Base-by-base conservation (phyloP, 1,139 yeast species). In the Suhomyces choctaworum region DNA sequence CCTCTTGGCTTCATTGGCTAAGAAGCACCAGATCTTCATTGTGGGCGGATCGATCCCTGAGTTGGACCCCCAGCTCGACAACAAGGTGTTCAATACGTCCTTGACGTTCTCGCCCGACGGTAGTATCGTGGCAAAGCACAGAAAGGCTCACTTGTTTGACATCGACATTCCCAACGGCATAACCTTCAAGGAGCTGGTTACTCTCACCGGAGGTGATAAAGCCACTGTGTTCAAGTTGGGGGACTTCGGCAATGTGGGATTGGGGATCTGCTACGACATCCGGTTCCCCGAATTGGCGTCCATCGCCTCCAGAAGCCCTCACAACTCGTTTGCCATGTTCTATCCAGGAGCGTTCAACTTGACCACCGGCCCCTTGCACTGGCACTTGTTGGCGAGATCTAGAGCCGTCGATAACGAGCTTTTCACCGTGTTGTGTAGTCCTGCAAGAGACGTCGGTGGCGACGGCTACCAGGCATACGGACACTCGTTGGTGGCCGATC, bases 261-360 rank as follows among this genome's bases (percentile, higher is more conserved):
- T 89, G 37, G 97, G 95, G 6, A 89, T 90, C 47, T 88, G 97
- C 60, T 90, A 90, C 58, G 97, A 90, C 54, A 79, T 90, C 48
- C 70, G 97, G 46, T 90, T 90, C 66, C 96, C 95, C 1, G 97
- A 90, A 58, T 70, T 89, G 46, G 95, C 97, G 2, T 75, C 80
- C 48, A 71, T 82, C 15, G 89, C 95, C 7, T 80, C 95, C 4
- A 75, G 97, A 46, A 58, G 66, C 24, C 76, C 80, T n/a, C 47
- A 62, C 40, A 78, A 79, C 39, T 81, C 95, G 0, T 88, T 88
- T 62, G 95, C 94, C 23, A 83, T 89, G 92, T 71, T 88, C 35
- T 89, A 88, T 48, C 97, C 97, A 0, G 95, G 96, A 35, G 97
- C 97, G 0, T 90, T 90, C 68, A 90, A 90, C 66, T 86, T 95